Evolutionary conservation across 2,329 filamentous ascomycete genomes (phyloP).

Genomic region (Endoconidiophora laricicola): DNA sequence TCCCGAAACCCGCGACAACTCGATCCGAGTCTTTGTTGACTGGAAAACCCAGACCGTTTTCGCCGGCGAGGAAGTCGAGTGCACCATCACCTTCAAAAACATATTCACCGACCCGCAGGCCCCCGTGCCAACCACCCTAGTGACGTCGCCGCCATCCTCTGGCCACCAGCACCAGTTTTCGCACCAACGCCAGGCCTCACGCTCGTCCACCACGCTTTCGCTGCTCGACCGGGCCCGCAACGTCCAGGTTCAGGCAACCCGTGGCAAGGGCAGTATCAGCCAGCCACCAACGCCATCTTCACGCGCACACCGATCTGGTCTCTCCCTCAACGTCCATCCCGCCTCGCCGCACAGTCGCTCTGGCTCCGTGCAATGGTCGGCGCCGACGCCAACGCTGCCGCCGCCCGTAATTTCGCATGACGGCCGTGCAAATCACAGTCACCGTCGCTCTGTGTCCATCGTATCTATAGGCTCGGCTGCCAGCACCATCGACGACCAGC

Average conservation of each 20-base stretch:
- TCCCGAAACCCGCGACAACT: conserved; percentile 36
- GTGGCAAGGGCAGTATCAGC: conserved; percentile 22
- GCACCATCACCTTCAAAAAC: conserved; percentile 93
- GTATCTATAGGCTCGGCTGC: conserved; percentile 52
- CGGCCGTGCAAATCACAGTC: conserved; percentile 22
- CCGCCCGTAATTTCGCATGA: conserved; percentile 15
- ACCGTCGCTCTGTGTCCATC: conserved; percentile 63
- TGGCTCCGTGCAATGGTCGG: conserved; percentile 32
- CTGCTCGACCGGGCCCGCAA: conserved; percentile 24
- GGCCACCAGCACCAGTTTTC: background rate
- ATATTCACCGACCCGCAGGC: conserved; percentile 31
- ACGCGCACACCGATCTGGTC: conserved; percentile 47
- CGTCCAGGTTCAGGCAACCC: conserved; percentile 28
- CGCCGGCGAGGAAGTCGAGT: conserved; percentile 88
- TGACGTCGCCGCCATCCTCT: conserved; percentile 1
- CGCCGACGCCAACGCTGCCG: conserved; percentile 17
- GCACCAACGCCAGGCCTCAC: conserved; percentile 22
- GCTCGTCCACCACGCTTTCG: conserved; percentile 26
- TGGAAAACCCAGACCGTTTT: conserved; percentile 93
- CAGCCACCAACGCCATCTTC: conserved; percentile 20
- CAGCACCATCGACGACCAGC: conserved; percentile 31
- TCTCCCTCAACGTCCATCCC: conserved; percentile 44
- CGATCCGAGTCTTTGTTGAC: conserved; percentile 80
- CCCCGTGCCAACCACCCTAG: background rate
- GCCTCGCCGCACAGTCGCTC: conserved; percentile 28